Evolutionary conservation across 805 yeast species (phyloP).

Genomic region (Novakomyces olei): DNA sequence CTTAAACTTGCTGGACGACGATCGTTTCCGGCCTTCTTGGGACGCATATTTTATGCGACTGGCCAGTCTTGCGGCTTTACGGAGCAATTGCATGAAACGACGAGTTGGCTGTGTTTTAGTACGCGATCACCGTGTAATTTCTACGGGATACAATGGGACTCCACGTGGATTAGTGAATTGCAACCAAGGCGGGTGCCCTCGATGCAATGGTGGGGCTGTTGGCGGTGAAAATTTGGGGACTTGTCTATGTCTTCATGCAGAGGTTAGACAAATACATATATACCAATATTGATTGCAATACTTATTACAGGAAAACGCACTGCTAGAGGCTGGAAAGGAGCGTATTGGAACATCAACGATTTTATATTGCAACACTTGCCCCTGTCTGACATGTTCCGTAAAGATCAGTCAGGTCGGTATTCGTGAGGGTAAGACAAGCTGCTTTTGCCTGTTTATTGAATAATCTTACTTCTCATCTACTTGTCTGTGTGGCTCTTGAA

Average conservation of each 20-base stretch:
- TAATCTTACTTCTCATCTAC: too few relatives aligned
- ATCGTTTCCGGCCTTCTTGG: slow-evolving; percentile 77
- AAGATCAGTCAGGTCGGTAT: slow-evolving; percentile 89
- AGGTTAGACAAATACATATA: too few relatives aligned
- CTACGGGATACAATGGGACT: slow-evolving; percentile 96
- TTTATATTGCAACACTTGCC: slow-evolving; percentile 85
- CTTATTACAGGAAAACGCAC: slow-evolving; percentile 88
- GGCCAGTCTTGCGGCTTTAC: slow-evolving; percentile 76
- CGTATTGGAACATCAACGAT: slow-evolving; percentile 37
- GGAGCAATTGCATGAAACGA: slow-evolving; percentile 93
- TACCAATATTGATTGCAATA: too few relatives aligned
- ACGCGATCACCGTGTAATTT: slow-evolving; percentile 61
- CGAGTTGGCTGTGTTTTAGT: slow-evolving; percentile 93
- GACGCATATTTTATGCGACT: slow-evolving; percentile 85
- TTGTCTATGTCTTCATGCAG: slow-evolving; percentile 89
- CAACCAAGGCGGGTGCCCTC: slow-evolving; percentile 82
- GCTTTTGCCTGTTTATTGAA: too few relatives aligned
- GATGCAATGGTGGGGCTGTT: slow-evolving; percentile 40
- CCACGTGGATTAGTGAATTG: slow-evolving; percentile 76
- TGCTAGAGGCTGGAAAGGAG: slow-evolving; percentile 82
- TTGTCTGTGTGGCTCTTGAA: too few relatives aligned
- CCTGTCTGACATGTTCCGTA: slow-evolving; percentile 86
- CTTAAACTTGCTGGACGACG: slow-evolving; percentile 28
- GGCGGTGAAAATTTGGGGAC: slow-evolving; percentile 58
- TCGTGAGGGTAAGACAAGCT: slow-evolving; percentile 28